A percentile compares a stretch with the other conserved stretches of the same genome.
These are phyloP conservation scores for Eimeria necatrix DNA, from an alignment of 169 alveolate species.

Conservation along the genomic window DNA sequence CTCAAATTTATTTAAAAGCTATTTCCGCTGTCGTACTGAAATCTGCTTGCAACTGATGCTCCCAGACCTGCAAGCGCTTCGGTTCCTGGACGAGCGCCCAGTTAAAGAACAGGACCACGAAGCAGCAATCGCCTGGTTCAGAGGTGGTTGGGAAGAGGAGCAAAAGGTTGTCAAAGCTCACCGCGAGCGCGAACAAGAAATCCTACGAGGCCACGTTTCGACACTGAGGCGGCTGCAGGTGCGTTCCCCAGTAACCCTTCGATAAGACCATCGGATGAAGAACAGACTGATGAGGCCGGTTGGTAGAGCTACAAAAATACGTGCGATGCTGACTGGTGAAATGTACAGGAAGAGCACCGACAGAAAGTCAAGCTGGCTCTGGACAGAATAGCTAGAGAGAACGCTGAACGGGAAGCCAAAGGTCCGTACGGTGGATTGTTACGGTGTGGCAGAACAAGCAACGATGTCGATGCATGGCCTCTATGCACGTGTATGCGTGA, in stretches of 20 bases:
- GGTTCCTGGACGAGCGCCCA: slow-evolving; percentile 94
- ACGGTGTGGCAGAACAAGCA: no score
- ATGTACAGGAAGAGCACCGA: slow-evolving; percentile 56
- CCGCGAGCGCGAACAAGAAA: slow-evolving; percentile 34
- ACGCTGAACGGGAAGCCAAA: neutral
- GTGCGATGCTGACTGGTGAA: no score
- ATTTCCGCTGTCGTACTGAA: neutral
- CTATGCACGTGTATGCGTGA: no score
- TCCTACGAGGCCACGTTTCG: slow-evolving; percentile 12
- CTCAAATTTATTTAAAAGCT: no score
- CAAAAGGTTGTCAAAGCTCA: slow-evolving; percentile 82
- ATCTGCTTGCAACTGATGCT: neutral
- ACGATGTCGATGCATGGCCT: no score
- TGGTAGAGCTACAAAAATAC: neutral
- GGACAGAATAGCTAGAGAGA: slow-evolving; percentile 32
- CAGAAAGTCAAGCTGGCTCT: slow-evolving; percentile 40
- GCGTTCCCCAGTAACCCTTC: neutral
- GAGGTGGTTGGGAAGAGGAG: slow-evolving; percentile 94
- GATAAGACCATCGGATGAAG: neutral
- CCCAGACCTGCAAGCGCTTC: slow-evolving; percentile 86
- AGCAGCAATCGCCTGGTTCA: slow-evolving; percentile 93
- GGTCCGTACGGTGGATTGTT: neutral
- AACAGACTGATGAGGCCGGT: neutral
- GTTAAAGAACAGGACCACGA: slow-evolving; percentile 93
- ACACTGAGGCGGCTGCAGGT: slow-evolving; percentile 25